Conservation (phyloP, 768 basidiomycete species). For the Trametopsis cervina region DNA sequence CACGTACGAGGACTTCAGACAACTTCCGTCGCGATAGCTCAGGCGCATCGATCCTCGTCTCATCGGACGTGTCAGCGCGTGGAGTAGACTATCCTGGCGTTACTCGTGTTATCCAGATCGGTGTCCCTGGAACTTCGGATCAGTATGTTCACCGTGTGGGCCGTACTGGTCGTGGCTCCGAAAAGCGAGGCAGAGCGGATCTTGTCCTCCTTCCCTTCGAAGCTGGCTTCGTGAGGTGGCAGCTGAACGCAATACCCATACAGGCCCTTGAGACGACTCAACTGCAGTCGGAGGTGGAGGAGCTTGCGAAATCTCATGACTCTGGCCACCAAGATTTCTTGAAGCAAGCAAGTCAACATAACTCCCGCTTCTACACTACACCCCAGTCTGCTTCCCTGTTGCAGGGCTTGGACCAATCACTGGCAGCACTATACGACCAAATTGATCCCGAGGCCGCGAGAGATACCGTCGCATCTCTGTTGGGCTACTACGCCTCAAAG, state of each 20-base stretch:
- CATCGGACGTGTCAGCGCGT: slow-evolving; percentile 84
- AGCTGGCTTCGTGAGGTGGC: slow-evolving; percentile 52
- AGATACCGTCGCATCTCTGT: slow-evolving; percentile 56
- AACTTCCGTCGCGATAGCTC: slow-evolving; percentile 48
- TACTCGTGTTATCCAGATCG: slow-evolving; percentile 87
- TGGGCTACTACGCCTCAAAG: slow-evolving; percentile 68
- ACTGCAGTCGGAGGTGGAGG: slow-evolving; percentile 36
- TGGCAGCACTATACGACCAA: not conserved
- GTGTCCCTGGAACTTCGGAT: slow-evolving; percentile 61
- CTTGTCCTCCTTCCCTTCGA: slow-evolving; percentile 80
- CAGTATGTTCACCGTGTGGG: slow-evolving; percentile 85
- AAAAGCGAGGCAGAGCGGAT: slow-evolving; percentile 62
- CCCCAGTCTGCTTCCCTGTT: not conserved
- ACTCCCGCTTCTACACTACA: slow-evolving; percentile 4
- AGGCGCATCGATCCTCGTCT: slow-evolving; percentile 61
- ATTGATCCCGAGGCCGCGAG: slow-evolving; percentile 46
- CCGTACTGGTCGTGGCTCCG: slow-evolving; percentile 66
- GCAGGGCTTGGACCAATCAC: not conserved
- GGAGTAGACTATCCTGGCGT: slow-evolving; percentile 88
- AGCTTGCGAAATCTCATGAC: slow-evolving; percentile 45
- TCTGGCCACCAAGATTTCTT: slow-evolving; percentile 32
- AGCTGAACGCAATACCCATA: slow-evolving; percentile 64
- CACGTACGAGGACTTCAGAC: slow-evolving; percentile 50
- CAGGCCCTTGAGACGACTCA: slow-evolving; percentile 47
- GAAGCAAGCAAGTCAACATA: slow-evolving; percentile 5